Evolutionary conservation across 192 early-diverging fungal species (phyloP).

Genomic region (Spizellomyces punctatus): DNA sequence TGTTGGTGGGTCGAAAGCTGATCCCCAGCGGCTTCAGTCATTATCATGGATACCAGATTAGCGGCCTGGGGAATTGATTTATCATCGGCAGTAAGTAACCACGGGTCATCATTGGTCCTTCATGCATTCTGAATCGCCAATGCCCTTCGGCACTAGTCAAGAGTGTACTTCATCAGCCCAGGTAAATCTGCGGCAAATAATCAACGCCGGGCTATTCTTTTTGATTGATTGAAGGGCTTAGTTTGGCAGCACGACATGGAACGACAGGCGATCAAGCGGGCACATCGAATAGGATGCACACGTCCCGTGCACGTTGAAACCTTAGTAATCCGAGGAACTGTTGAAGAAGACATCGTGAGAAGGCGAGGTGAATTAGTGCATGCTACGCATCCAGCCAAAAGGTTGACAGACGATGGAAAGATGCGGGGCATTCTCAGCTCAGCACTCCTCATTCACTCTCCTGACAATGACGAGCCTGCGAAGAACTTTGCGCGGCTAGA

Average conservation of each 20-base stretch:
- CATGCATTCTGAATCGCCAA: slow-evolving; percentile 16
- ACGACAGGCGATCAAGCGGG: slow-evolving; percentile 84
- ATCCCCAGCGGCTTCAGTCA: slow-evolving; percentile 13
- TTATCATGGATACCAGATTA: slow-evolving; percentile 61
- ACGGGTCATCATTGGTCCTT: slow-evolving; percentile 20
- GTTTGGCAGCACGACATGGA: slow-evolving; percentile 74
- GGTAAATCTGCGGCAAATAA: too few species aligned
- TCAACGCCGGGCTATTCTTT: too few species aligned
- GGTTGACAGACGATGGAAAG: slow-evolving; percentile 18
- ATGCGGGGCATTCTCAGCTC: slow-evolving; percentile 9
- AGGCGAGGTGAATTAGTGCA: slow-evolving; percentile 21
- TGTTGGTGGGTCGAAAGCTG: too few species aligned
- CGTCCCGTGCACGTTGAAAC: slow-evolving; percentile 63
- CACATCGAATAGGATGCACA: slow-evolving; percentile 77
- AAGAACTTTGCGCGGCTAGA: too few species aligned
- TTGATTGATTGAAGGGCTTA: slow-evolving; percentile 38
- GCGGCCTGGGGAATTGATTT: slow-evolving; percentile 81
- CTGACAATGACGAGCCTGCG: not conserved
- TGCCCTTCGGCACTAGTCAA: not conserved
- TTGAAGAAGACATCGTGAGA: slow-evolving; percentile 55
- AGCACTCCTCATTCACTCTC: not conserved
- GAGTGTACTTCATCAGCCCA: slow-evolving; percentile 68
- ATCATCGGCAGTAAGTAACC: slow-evolving; percentile 52
- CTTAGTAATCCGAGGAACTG: slow-evolving; percentile 51
- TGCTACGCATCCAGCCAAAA: not conserved